phyloP scores from a whole-genome alignment of 768 basidiomycete genomes.

The Gloeopeniophorella convolvens region DNA sequence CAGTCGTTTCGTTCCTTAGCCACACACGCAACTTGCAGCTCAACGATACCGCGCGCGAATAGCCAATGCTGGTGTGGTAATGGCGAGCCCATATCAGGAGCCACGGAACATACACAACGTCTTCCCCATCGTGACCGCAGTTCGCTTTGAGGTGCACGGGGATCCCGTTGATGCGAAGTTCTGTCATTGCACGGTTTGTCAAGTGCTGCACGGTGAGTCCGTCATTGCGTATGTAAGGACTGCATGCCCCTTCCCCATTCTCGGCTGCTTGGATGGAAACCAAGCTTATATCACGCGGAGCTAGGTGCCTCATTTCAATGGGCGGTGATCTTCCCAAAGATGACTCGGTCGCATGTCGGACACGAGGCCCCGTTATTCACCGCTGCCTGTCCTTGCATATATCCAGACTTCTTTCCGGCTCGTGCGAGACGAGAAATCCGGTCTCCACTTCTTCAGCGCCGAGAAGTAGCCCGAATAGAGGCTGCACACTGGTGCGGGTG shows the following conservation, averaged over 20 bases:
- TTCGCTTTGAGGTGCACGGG: slow-evolving; percentile 28
- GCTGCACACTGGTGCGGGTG: neutral
- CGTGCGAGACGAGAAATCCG: slow-evolving; percentile 25
- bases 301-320: slow-evolving; percentile 30
- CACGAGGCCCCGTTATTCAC: too few species aligned
- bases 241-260: neutral
- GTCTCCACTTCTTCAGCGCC: slow-evolving; percentile 30
- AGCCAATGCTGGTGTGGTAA: slow-evolving; percentile 31
- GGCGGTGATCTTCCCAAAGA: slow-evolving; percentile 32
- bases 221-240: too few species aligned
- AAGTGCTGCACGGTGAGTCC: slow-evolving; percentile 25
- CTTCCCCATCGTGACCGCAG: neutral
- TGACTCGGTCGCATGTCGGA: too few species aligned
- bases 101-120: too few species aligned
- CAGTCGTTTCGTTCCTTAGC: neutral
- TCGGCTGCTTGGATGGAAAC: neutral
- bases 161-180: slow-evolving; percentile 30
- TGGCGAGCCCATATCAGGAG: neutral
- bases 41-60: neutral
- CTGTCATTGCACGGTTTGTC: slow-evolving; percentile 30
- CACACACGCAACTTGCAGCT: neutral
- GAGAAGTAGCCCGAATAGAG: slow-evolving; percentile 1
- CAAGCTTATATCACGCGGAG: too few species aligned
- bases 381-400: neutral
- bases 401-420: slow-evolving; percentile 28